These are phyloP conservation scores for Colletotrichum lentis DNA, from an alignment of 2,329 filamentous ascomycete genomes.

Conservation along the genomic window DNA sequence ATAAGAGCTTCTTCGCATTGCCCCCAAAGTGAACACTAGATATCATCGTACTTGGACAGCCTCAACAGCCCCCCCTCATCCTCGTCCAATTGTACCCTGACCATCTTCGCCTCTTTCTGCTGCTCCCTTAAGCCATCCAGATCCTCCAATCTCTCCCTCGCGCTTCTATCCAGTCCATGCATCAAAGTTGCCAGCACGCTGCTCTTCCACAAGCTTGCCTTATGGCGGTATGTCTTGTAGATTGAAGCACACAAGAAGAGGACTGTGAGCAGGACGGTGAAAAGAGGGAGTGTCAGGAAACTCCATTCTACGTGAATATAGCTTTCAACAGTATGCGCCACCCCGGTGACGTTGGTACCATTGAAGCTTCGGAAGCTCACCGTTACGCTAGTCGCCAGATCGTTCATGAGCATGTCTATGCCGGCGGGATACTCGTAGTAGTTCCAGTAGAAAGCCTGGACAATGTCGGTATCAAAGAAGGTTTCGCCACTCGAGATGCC, in stretches of 20 bases:
- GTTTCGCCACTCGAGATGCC: constrained; percentile 46
- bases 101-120: constrained; percentile 41
- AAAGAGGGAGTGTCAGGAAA: constrained; percentile 46
- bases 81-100: constrained; percentile 44
- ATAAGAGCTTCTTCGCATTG: too few relatives aligned
- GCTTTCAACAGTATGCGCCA: constrained; percentile 43
- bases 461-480: constrained; percentile 49
- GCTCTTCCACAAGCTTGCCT: constrained; percentile 48
- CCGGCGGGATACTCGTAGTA: constrained; percentile 49
- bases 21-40: neutral
- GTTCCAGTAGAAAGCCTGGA: constrained; percentile 52
- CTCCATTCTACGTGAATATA: constrained; percentile 50
- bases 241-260: constrained; percentile 45
- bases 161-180: constrained; percentile 47
- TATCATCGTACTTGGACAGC: constrained; percentile 30
- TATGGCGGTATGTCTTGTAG: constrained; percentile 41
- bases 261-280: constrained; percentile 44
- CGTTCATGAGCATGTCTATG: constrained; percentile 47
- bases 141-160: constrained; percentile 40
- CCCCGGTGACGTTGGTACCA: constrained; percentile 44
- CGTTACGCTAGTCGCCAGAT: constrained; percentile 48
- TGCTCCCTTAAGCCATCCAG: constrained; percentile 40
- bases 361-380: constrained; percentile 46
- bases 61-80: constrained; percentile 37
- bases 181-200: constrained; percentile 48